These are phyloP conservation scores for Plasmodium relictum DNA, from an alignment of 169 alveolate species.

Conservation along the genomic window DNA sequence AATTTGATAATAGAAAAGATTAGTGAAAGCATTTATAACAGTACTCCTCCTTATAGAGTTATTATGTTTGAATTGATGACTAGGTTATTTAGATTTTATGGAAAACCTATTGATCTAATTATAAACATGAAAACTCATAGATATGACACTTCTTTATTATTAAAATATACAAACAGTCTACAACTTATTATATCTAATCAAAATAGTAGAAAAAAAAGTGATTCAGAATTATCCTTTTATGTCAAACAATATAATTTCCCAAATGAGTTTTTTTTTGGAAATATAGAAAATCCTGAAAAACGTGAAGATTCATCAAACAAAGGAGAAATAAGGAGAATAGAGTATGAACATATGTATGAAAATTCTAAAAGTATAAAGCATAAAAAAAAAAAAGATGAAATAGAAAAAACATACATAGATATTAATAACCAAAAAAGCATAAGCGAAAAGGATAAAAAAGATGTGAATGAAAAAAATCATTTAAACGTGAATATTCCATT, in stretches of 20 bases:
- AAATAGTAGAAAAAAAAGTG: constrained; percentile 32
- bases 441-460: background rate
- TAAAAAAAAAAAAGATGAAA: background rate
- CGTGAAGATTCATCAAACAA: background rate
- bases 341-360: background rate
- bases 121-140: constrained; percentile 72
- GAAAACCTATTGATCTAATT: constrained; percentile 63
- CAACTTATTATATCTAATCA: constrained; percentile 47
- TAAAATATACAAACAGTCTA: constrained; percentile 57
- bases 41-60: constrained; percentile 87
- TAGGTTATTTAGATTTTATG: constrained; percentile 79
- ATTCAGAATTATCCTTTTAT: constrained; percentile 42
- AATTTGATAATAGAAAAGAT: constrained; percentile 75
- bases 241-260: constrained; percentile 31
- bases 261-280: constrained; percentile 58
- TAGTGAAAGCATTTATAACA: constrained; percentile 79
- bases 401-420: background rate
- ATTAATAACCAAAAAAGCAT: background rate
- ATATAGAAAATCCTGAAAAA: background rate
- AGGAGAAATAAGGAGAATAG: background rate
- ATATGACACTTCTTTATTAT: constrained; percentile 63
- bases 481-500: constrained; percentile 67
- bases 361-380: background rate
- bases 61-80: constrained; percentile 85
- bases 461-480: background rate